Percentiles rank a stretch among this genome's conserved stretches.
phyloP scores from a whole-genome alignment of 371 early-diverging fungal species.

The Chytridium lagenaria region DNA sequence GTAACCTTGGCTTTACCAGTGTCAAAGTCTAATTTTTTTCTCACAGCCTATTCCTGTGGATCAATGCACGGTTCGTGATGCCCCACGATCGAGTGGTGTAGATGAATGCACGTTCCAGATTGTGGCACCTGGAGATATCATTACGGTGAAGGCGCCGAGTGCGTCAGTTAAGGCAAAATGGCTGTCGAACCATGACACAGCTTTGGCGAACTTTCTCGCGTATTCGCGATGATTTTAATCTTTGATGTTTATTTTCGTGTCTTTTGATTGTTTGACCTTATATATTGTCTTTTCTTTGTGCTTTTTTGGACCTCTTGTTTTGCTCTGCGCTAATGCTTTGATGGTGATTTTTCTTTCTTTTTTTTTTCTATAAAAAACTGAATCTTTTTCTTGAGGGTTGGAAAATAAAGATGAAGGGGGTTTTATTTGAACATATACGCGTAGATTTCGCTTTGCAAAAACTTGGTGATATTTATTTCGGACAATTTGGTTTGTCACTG shows the following conservation, averaged over 20 bases:
- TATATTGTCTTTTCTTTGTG: not conserved
- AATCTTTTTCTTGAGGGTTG: not conserved
- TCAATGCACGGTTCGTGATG: constrained; percentile 41
- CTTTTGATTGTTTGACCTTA: too few relatives aligned
- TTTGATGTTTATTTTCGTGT: too few relatives aligned
- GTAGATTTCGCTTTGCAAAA: too few relatives aligned
- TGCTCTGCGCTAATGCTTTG: not conserved
- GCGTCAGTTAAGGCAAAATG: constrained; percentile 67
- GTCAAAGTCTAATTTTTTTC: too few relatives aligned
- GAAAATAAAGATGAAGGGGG: not conserved
- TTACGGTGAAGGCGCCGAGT: constrained; percentile 64
- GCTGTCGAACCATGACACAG: constrained; percentile 47
- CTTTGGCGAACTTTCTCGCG: not conserved
- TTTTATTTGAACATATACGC: too few relatives aligned
- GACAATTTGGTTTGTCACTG: too few relatives aligned
- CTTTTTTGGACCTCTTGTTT: not conserved
- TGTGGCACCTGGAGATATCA: constrained; percentile 58
- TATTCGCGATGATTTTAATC: not conserved
- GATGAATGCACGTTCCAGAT: constrained; percentile 70
- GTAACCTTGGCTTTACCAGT: constrained; percentile 23
- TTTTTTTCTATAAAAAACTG: not conserved
- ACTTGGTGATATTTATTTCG: too few relatives aligned
- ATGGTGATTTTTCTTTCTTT: not conserved
- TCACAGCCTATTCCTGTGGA: constrained; percentile 46
- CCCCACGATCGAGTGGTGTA: constrained; percentile 31